Base-by-base conservation (phyloP, 2,329 filamentous ascomycete genomes). In the Gaeumannomyces tritici region DNA sequence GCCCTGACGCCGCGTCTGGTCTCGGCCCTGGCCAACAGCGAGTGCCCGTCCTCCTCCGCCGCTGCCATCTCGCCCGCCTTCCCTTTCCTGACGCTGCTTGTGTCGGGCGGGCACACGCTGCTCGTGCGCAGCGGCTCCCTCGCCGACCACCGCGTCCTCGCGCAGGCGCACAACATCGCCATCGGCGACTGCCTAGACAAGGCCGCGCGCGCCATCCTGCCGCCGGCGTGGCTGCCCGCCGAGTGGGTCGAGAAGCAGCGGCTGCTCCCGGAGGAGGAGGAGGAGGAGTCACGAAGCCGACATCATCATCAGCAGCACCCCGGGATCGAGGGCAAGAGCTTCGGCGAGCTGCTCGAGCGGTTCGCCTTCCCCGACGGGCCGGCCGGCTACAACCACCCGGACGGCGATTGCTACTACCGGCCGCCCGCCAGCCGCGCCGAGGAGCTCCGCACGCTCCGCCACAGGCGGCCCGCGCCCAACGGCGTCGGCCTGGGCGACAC, bases 111-210 rank as follows among this genome's bases (percentile, higher is more conserved):
- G 1, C 93, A 99, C 76, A 93, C 93, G 0, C 85, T 96, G 72
- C 85, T 99, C 26, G 84, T 97, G 55, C 83, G 89, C 69, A 96
- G 92, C 9, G 77, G 77, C 54, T 80, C 81, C 3, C 77, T 95
- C 2, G 85, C 81, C 29, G 78, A 87, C 29, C 93, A 98, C 74
- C 76, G 79, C 58, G 84, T 96, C 63, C 76, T 98, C 29, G 91
- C 89, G 24, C 79, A 83, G 21, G 89, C 89, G 0, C 76, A 75
- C n/a, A 91, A 96, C 74, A 87, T 93, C 65, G 92, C 95, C n/a
- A 79, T 97, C 63, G 95, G 95, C 59, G 91, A 96, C 74, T 85
- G 90, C 69, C 79, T 99, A 42, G 95, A 99, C 78, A 96, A 98
- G 75, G 83, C 86, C 63, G 92, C 91, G 9, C 85, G 95, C 58